Base-by-base conservation (phyloP, 2,329 filamentous ascomycete genomes). In the Hypoxylon sp. region DNA sequence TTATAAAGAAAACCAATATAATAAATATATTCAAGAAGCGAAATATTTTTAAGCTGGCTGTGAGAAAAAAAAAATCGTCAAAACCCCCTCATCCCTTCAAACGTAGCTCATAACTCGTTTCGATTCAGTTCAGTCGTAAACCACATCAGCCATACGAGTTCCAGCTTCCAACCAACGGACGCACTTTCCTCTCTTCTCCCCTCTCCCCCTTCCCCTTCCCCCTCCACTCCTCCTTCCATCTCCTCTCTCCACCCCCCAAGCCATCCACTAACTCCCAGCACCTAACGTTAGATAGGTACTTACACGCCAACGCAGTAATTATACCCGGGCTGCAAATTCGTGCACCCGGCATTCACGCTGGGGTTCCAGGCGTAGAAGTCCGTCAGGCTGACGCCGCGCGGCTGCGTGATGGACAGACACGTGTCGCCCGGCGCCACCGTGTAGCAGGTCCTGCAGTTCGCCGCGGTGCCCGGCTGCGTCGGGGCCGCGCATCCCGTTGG, bases 241-340 rank as follows among this genome's bases (percentile, higher is more conserved):
- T n/a, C 14, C 34, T 38, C 34, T n/a, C 13, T 14, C 2, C 34
- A 4, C 13, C 6, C 2, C 7, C 17, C 19, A 3, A 11, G 5
- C 23, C 5, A 2, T 23, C 23, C 23, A 2, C 23, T 2, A 23
- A 23, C 23, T 23, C 23, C 3, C 2, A 38, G 2, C 2, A 10
- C 17, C 17, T 9, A 5, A 28, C 25, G 3, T 5, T 28, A 3
- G 4, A 5, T 28, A 28, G 3, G 3, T 17, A 25, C 46, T 28
- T 56, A 50, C 28, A 70, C 65, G 28, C 68, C 74, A 14, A 75
- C 71, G 59, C 74, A 75, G 63, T 75, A 75, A 55, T 75, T 74
- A 30, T 71, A 75, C 3, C 69, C 73, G 23, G 75, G 25, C 67
- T 65, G 57, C 9, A 75, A 64, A 38, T 74, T 75, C 0, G 66